Evolutionary conservation across 2,329 filamentous ascomycete species (phyloP), one percentile per base, ranked within the genome.

Genomic region (Ceratocystis huliohia): DNA sequence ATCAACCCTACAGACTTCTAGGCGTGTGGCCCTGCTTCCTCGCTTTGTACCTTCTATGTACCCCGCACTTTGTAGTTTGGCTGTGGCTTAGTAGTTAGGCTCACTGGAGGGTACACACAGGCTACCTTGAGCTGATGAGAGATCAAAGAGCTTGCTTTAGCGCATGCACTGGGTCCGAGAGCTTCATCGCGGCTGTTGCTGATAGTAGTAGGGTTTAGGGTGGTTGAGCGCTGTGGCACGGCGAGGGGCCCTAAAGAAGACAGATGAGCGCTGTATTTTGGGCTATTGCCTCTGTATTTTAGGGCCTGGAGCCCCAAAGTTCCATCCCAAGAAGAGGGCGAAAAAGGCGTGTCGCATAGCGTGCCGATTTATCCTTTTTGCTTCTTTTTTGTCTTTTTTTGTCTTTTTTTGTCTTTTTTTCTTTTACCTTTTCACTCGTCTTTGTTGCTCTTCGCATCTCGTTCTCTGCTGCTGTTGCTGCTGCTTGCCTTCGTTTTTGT

Each of bases 321-420:
- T 15, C 13, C 10, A 13, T 41, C 37, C 10, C 1, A 41, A 15
- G 10, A 41, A 15, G 33, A 37, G 13, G 4, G 37, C 37, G 10
- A 53, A 28, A 53, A 53, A 53, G 48, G 48, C 48, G 48, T 53
- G 48, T 53, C 48, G 48, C 48, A 53, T 28, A 53, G 3, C 48
- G 48, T 25, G 48, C 22, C 5, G 48, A 53, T 25, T 15, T 53
- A 13, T 28, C 25, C 28, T 53, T 28, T 53, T 15, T 15, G 13
- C 13, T 46, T 46, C n/a, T 46, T 48, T 48, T 48, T 48, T 48
- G 2, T 17, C 8, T 48, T 48, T 20, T 50, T 22, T n/a, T 53
- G 2, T 25, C 3, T 53, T 25, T 17, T 25, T 53, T 53, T 15
- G 20, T 25, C 13, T 53, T 17, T 10, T 10, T 50, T 53, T 53